These are phyloP conservation scores for Parathielavia appendiculata DNA, from an alignment of 495 filamentous ascomycete species.

Conservation along the genomic window DNA sequence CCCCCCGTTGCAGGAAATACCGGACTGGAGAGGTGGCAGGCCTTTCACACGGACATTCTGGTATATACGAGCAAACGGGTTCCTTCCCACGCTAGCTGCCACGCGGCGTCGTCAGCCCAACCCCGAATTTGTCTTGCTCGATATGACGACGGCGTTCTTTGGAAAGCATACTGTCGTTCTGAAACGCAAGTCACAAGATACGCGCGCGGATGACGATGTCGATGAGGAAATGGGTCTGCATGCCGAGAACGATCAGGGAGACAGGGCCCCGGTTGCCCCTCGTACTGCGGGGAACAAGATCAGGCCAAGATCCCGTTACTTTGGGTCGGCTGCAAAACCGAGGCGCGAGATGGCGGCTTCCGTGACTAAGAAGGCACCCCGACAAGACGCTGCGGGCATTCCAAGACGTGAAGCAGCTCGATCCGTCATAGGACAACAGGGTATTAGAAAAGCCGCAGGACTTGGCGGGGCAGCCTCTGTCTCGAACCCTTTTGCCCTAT, in stretches of 20 bases:
- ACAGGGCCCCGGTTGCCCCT: slow-evolving; percentile 4
- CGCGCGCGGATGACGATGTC: not conserved
- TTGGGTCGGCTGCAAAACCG: not conserved
- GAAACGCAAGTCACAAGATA: slow-evolving; percentile 6
- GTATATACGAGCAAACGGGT: slow-evolving; percentile 14
- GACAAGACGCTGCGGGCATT: slow-evolving; percentile 13
- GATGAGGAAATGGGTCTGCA: not conserved
- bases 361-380: slow-evolving; percentile 2
- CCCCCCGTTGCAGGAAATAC: slow-evolving; percentile 13
- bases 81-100: slow-evolving; percentile 12
- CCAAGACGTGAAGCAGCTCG: slow-evolving; percentile 13
- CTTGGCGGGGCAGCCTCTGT: not conserved
- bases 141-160: slow-evolving; percentile 17
- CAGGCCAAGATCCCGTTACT: slow-evolving; percentile 7
- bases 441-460: slow-evolving; percentile 12
- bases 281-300: slow-evolving; percentile 13
- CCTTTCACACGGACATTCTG: slow-evolving; percentile 16
- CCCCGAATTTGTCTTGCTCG: slow-evolving; percentile 15
- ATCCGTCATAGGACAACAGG: slow-evolving; percentile 11
- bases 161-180: slow-evolving; percentile 13
- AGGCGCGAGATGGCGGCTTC: slow-evolving; percentile 9
- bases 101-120: slow-evolving; percentile 14
- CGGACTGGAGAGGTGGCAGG: slow-evolving; percentile 16
- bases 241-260: slow-evolving; percentile 1
- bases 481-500: slow-evolving; percentile 1